Evolutionary conservation across 768 basidiomycete genomes (phyloP).

Genomic region (Imleria badia): DNA sequence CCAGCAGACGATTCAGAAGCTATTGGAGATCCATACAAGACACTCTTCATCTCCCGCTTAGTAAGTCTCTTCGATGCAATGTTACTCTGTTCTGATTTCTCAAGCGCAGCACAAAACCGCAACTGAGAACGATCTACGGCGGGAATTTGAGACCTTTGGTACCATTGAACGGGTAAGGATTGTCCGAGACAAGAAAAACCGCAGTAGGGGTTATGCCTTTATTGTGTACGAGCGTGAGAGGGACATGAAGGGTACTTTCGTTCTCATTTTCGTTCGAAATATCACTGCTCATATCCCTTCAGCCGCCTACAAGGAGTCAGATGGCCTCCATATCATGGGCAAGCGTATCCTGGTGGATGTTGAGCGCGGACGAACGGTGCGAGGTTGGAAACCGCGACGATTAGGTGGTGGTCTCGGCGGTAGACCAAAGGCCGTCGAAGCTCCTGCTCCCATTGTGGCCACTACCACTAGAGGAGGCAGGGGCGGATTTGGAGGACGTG

Average conservation of each 20-base stretch:
- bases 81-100: slow-evolving; percentile 14
- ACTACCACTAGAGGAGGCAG: slow-evolving; percentile 31
- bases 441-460: slow-evolving; percentile 29
- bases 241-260: slow-evolving; percentile 90
- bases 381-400: slow-evolving; percentile 97
- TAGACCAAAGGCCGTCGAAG: slow-evolving; percentile 77
- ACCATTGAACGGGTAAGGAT: slow-evolving; percentile 93
- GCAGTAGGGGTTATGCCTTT: slow-evolving; percentile 92
- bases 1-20: slow-evolving; percentile 90
- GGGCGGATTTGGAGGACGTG: slow-evolving; percentile 46
- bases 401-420: slow-evolving; percentile 99
- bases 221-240: slow-evolving; percentile 97
- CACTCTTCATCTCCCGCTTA: slow-evolving; percentile 92
- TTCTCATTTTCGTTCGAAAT: slow-evolving; percentile 11
- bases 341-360: slow-evolving; percentile 97
- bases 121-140: slow-evolving; percentile 86
- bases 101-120: slow-evolving; percentile 78
- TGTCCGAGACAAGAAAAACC: slow-evolving; percentile 86
- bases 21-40: slow-evolving; percentile 96
- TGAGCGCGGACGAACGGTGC: slow-evolving; percentile 95
- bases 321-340: slow-evolving; percentile 93
- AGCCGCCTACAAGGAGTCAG: slow-evolving; percentile 99
- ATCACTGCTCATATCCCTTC: slow-evolving; percentile 19
- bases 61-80: slow-evolving; percentile 40
- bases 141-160: slow-evolving; percentile 95